phyloP scores from a whole-genome alignment of 1,139 yeast species.

The Scheffersomyces titani region DNA sequence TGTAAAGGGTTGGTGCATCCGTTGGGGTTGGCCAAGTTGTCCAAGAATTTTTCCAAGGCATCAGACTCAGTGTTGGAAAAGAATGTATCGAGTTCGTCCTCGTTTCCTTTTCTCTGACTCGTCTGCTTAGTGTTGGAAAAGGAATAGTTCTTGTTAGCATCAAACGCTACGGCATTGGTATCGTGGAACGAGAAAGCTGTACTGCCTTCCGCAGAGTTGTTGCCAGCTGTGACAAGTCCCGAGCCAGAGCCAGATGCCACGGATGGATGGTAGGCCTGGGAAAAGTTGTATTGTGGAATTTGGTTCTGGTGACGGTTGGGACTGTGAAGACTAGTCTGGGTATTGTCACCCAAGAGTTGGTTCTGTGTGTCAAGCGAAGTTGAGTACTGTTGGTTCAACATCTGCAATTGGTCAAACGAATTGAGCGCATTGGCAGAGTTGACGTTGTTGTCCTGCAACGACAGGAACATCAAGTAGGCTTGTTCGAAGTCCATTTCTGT shows the following conservation, averaged over 20 bases:
- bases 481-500: conserved; percentile 51
- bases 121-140: background rate
- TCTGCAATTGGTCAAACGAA: conserved; percentile 42
- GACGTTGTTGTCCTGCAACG: conserved; percentile 40
- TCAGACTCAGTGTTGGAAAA: conserved; percentile 47
- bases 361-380: conserved; percentile 1
- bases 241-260: background rate
- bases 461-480: conserved; percentile 44
- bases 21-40: conserved; percentile 40
- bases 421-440: conserved; percentile 3
- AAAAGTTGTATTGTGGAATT: background rate
- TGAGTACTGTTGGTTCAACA: conserved; percentile 27
- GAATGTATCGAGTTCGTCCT: conserved; percentile 44
- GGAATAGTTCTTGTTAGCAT: conserved; percentile 2
- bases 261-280: background rate
- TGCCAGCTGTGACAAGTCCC: conserved; percentile 1
- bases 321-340: background rate
- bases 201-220: conserved; percentile 4
- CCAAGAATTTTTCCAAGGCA: conserved; percentile 48
- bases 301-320: background rate
- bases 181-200: conserved; percentile 13
- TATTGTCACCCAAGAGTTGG: background rate
- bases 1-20: conserved; percentile 28
- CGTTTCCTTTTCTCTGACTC: conserved; percentile 12
- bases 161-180: conserved; percentile 1